Conservation (phyloP, 495 filamentous ascomycete genomes). For the Penicillium tannophilum region DNA sequence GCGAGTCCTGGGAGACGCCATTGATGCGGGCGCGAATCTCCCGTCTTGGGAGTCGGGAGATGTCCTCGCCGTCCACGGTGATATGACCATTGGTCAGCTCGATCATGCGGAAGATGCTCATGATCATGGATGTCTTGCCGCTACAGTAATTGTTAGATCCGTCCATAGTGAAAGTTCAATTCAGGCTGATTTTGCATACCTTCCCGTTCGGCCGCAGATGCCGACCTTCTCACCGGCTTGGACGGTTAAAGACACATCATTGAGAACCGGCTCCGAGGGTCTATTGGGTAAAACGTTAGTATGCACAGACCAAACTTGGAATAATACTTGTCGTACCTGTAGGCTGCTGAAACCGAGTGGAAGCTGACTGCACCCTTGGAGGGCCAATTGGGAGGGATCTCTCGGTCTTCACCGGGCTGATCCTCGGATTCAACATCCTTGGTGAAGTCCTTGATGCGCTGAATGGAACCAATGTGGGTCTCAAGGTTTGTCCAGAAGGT, state of each 20-base stretch:
- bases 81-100: slow-evolving; percentile 46
- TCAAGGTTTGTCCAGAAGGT: slow-evolving; percentile 62
- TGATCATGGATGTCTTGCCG: slow-evolving; percentile 52
- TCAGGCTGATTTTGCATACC: slow-evolving; percentile 26
- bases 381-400: slow-evolving; percentile 51
- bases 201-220: slow-evolving; percentile 53
- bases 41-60: slow-evolving; percentile 48
- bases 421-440: slow-evolving; percentile 52
- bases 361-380: slow-evolving; percentile 54
- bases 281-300: slow-evolving; percentile 26
- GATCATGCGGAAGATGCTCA: slow-evolving; percentile 58
- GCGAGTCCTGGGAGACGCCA: slow-evolving; percentile 60
- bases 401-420: slow-evolving; percentile 38
- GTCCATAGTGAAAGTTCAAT: background rate
- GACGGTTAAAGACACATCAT: slow-evolving; percentile 53
- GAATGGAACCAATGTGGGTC: slow-evolving; percentile 58
- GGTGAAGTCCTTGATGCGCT: slow-evolving; percentile 60
- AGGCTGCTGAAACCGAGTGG: slow-evolving; percentile 41
- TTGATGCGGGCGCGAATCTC: slow-evolving; percentile 52
- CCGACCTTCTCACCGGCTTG: slow-evolving; percentile 59
- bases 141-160: slow-evolving; percentile 23
- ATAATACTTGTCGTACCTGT: slow-evolving; percentile 32
- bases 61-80: slow-evolving; percentile 49
- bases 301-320: background rate
- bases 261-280: slow-evolving; percentile 46